Evolutionary conservation across 306 rosid species (phyloP).

Genomic region (Cucurbita moschata): DNA sequence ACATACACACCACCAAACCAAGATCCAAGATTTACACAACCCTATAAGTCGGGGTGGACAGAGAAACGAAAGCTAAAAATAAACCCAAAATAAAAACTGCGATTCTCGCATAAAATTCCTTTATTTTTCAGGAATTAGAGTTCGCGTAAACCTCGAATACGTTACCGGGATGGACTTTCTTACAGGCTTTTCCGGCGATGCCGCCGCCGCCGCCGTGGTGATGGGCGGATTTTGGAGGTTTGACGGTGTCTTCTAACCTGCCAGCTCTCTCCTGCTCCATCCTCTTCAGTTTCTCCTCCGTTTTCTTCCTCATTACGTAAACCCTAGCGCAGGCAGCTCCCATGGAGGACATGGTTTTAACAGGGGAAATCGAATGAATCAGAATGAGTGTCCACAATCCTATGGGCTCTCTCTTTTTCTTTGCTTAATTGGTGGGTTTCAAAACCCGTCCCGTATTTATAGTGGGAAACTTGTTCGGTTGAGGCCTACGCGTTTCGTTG

Average conservation of each 20-base stretch:
- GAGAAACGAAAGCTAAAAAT: too few relatives aligned
- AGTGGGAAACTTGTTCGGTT: background rate
- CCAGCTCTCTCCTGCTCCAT: slow-evolving; percentile 14
- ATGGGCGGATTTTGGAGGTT: background rate
- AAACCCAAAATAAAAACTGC: too few relatives aligned
- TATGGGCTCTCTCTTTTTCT: background rate
- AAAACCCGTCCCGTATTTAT: background rate
- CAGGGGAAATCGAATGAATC: background rate
- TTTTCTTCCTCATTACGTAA: slow-evolving; percentile 24
- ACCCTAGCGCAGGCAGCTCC: slow-evolving; percentile 27
- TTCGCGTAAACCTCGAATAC: background rate
- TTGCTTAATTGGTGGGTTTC: background rate
- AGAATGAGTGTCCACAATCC: background rate
- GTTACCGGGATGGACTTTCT: background rate
- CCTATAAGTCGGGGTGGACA: background rate
- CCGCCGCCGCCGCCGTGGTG: background rate
- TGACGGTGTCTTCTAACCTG: background rate
- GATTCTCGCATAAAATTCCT: too few relatives aligned
- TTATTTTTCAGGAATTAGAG: background rate
- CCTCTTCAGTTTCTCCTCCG: slow-evolving; percentile 23
- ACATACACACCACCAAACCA: background rate
- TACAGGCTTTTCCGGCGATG: background rate
- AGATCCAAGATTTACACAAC: background rate
- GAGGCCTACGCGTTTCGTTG: background rate
- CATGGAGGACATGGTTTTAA: slow-evolving; percentile 21